Percentiles rank a stretch among this genome's conserved stretches.
Evolutionary conservation across 2,329 filamentous ascomycete species (phyloP).

Genomic region (Thyridium curvatum): DNA sequence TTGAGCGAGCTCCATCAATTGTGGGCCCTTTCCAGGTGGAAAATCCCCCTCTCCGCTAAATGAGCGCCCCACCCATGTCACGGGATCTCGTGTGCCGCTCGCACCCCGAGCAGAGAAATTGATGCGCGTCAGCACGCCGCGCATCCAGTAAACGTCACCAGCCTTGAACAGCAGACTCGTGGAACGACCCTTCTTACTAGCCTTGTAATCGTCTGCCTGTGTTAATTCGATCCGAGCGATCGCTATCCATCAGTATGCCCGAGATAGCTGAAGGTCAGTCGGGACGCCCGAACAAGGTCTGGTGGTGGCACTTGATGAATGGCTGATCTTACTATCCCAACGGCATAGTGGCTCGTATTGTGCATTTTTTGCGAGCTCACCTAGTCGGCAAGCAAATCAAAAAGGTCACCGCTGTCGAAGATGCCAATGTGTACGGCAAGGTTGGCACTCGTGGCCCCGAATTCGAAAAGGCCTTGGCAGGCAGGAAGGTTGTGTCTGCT

Average conservation of each 20-base stretch:
- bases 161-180: no score
- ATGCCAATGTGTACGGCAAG: slow-evolving; percentile 85
- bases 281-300: no score
- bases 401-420: slow-evolving; percentile 66
- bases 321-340: neutral
- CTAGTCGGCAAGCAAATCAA: slow-evolving; percentile 78
- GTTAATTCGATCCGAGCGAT: neutral
- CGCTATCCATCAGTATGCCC: slow-evolving; percentile 38
- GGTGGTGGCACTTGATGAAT: no score
- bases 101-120: no score
- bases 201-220: no score
- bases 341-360: slow-evolving; percentile 69
- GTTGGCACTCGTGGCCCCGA: slow-evolving; percentile 71
- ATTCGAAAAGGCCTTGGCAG: slow-evolving; percentile 67
- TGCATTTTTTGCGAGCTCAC: slow-evolving; percentile 76
- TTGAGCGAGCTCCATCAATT: slow-evolving; percentile 2
- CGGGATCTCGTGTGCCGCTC: no score
- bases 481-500: slow-evolving; percentile 61
- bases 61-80: neutral
- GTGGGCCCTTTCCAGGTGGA: slow-evolving; percentile 7
- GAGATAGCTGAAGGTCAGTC: slow-evolving; percentile 57
- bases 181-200: no score
- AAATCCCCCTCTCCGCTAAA: slow-evolving; percentile 9
- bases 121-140: no score
- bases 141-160: no score